These are phyloP conservation scores for Fraxinus albicans DNA, from an alignment of 305 asterid species.

Conservation along the genomic window DNA sequence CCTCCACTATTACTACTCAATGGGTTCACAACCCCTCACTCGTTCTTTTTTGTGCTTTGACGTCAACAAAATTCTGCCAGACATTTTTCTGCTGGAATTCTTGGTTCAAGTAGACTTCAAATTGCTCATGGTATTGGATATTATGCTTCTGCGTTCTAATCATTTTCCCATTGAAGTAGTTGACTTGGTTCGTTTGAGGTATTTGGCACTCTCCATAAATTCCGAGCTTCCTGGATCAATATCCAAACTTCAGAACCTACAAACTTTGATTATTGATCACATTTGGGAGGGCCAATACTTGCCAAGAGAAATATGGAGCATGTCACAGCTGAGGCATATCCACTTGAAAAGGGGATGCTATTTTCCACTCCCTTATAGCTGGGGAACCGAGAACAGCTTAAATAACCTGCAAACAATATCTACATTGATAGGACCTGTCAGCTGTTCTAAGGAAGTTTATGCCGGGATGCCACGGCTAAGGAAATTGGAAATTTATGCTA, in stretches of 20 bases:
- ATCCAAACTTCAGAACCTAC: constrained; percentile 9
- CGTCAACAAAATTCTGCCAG: not conserved
- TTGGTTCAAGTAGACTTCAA: constrained; percentile 13
- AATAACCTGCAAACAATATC: constrained; percentile 7
- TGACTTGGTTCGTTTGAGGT: constrained; percentile 15
- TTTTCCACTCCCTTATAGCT: constrained; percentile 15
- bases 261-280: constrained; percentile 21
- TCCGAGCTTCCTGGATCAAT: not conserved
- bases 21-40: not conserved
- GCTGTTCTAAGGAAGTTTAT: not conserved
- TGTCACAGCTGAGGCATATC: constrained; percentile 27
- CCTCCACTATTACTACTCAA: not conserved
- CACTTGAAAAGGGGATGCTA: constrained; percentile 14
- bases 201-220: constrained; percentile 18
- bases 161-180: not conserved
- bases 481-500: constrained; percentile 1
- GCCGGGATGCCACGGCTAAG: not conserved
- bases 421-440: constrained; percentile 6
- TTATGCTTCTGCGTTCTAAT: not conserved
- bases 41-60: constrained; percentile 23
- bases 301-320: constrained; percentile 15
- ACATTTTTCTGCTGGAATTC: not conserved
- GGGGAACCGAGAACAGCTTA: not conserved
- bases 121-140: constrained; percentile 22
- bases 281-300: constrained; percentile 17